These are phyloP conservation scores for Kwoniella sp. DNA, from an alignment of 768 basidiomycete genomes.

Conservation along the genomic window DNA sequence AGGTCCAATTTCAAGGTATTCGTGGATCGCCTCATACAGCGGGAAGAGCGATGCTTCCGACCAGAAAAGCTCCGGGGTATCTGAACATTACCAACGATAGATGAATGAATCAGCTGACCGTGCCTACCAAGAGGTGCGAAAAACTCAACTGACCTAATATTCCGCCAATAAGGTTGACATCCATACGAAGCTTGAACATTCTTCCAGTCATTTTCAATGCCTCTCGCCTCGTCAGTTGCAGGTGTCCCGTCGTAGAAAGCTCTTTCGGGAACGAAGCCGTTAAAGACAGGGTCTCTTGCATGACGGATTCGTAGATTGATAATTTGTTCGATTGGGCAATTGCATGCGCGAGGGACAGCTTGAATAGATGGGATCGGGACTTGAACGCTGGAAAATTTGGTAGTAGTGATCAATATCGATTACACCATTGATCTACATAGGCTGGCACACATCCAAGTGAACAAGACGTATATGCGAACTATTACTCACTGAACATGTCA, in stretches of 20 bases:
- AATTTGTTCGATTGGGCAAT: slow-evolving; percentile 92
- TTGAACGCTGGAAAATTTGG: slow-evolving; percentile 75
- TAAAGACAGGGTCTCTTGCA: slow-evolving; percentile 75
- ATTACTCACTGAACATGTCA: slow-evolving; percentile 83
- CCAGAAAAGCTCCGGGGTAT: slow-evolving; percentile 94
- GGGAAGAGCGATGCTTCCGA: slow-evolving; percentile 85
- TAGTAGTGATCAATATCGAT: too few species aligned
- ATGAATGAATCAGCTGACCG: not conserved
- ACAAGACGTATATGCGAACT: not conserved
- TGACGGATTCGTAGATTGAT: slow-evolving; percentile 78
- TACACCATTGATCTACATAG: too few species aligned
- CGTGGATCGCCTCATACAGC: slow-evolving; percentile 86
- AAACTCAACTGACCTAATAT: slow-evolving; percentile 62
- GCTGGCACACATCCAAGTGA: not conserved
- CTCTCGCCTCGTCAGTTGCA: slow-evolving; percentile 74
- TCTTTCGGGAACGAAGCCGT: slow-evolving; percentile 81
- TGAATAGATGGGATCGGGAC: slow-evolving; percentile 65
- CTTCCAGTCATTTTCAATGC: slow-evolving; percentile 83
- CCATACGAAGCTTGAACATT: slow-evolving; percentile 81
- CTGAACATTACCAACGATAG: slow-evolving; percentile 54
- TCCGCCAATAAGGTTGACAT: slow-evolving; percentile 88
- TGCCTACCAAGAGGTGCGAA: not conserved
- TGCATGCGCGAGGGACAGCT: slow-evolving; percentile 90
- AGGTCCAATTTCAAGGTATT: slow-evolving; percentile 88
- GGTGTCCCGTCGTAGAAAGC: slow-evolving; percentile 73